A percentile compares a stretch with the other conserved stretches of the same genome.
These are phyloP conservation scores for Kazachstania viticola DNA, from an alignment of 805 yeast species.

Conservation along the genomic window DNA sequence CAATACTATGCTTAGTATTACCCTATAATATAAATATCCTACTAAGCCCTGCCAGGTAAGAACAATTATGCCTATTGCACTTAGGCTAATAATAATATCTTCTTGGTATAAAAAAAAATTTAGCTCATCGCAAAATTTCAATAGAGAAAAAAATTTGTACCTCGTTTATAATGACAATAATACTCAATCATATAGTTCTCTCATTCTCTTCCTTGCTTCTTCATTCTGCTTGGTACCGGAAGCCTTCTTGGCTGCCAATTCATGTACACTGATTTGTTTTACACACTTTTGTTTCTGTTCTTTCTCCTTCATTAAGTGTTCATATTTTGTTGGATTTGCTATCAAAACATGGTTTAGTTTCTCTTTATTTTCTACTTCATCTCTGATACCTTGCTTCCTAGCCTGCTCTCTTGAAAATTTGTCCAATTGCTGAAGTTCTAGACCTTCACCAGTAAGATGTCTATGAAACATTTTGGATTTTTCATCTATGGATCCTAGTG, in stretches of 20 bases:
- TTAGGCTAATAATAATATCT: too few relatives aligned
- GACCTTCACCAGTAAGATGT: conserved; percentile 45
- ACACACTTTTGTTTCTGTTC: neutral
- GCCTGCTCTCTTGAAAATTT: conserved; percentile 38
- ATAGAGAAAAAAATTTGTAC: too few relatives aligned
- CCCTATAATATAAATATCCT: neutral
- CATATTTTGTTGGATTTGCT: conserved; percentile 28
- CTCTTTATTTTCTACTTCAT: conserved; percentile 16
- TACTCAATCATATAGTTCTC: conserved; percentile 18
- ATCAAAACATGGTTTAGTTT: conserved; percentile 23
- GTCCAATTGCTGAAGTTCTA: conserved; percentile 37
- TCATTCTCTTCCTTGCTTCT: conserved; percentile 8
- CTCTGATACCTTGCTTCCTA: conserved; percentile 20
- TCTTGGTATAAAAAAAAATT: too few relatives aligned
- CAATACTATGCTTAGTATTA: too few relatives aligned
- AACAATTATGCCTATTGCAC: too few relatives aligned
- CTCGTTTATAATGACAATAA: too few relatives aligned
- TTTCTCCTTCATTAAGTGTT: conserved; percentile 12
- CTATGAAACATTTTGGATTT: conserved; percentile 40
- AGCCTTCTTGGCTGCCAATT: conserved; percentile 9
- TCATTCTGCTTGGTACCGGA: conserved; percentile 16
- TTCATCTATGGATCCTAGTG: conserved; percentile 28
- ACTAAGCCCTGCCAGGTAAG: too few relatives aligned
- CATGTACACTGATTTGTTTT: neutral
- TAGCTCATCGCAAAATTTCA: too few relatives aligned